A percentile compares a stretch with the other conserved stretches of the same genome.
These are phyloP conservation scores for Hypoxylon sp. DNA, from an alignment of 2,329 filamentous ascomycete species.

Conservation along the genomic window DNA sequence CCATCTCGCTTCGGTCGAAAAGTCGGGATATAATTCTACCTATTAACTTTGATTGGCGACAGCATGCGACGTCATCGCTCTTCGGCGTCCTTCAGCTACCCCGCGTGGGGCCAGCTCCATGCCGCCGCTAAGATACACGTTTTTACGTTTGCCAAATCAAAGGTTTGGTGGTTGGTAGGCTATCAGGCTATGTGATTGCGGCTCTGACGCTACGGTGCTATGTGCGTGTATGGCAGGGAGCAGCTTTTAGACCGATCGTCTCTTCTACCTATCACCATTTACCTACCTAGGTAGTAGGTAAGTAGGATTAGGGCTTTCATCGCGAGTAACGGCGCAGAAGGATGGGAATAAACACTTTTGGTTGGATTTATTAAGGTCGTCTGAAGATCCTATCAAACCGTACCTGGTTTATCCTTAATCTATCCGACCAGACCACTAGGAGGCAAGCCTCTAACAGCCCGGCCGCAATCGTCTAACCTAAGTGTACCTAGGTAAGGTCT, in stretches of 20 bases:
- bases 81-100: conserved; percentile 12
- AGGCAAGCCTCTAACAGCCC: conserved; percentile 20
- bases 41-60: not conserved
- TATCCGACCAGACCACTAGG: conserved; percentile 3
- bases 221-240: not conserved
- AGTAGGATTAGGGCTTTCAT: not conserved
- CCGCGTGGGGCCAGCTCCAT: conserved; percentile 20
- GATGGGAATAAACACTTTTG: conserved; percentile 29
- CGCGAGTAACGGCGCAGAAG: not conserved
- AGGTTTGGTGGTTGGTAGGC: not conserved
- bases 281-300: no score
- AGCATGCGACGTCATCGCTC: conserved; percentile 28
- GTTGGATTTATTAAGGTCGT: conserved; percentile 16
- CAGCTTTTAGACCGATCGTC: not conserved
- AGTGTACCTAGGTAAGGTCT: conserved; percentile 29
- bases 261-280: not conserved
- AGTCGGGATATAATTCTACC: not conserved
- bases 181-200: not conserved
- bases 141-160: not conserved
- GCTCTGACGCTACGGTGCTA: not conserved
- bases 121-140: not conserved
- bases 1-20: conserved; percentile 13
- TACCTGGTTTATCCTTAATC: conserved; percentile 37
- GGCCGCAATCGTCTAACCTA: conserved; percentile 25
- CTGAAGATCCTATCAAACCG: conserved; percentile 22